Percentiles rank a stretch among this genome's conserved stretches.
phyloP scores from a whole-genome alignment of 495 filamentous ascomycete genomes.

The Cetradonia linearis region DNA sequence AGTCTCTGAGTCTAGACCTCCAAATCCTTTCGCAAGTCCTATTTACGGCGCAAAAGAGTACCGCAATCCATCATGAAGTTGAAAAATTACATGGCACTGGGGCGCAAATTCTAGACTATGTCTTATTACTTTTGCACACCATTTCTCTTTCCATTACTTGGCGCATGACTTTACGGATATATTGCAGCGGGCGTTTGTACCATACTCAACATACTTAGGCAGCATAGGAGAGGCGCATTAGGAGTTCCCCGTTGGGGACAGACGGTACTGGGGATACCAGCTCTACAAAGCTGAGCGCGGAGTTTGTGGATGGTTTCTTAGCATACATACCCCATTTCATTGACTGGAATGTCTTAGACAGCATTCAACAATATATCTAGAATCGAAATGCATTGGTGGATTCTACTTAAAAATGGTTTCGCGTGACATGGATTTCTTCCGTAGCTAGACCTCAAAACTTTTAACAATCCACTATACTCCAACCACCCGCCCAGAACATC shows the following conservation, averaged over 20 bases:
- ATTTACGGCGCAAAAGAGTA: slow-evolving; percentile 10
- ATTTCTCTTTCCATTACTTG: background rate
- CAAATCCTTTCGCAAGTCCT: slow-evolving; percentile 8
- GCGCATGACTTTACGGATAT: slow-evolving; percentile 1
- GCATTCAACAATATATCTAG: background rate
- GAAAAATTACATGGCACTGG: background rate
- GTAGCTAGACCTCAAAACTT: background rate
- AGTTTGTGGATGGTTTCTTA: background rate
- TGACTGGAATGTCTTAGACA: slow-evolving; percentile 3
- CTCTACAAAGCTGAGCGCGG: background rate
- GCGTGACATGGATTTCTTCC: background rate
- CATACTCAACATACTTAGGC: background rate
- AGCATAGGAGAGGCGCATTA: background rate
- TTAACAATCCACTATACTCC: background rate
- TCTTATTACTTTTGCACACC: background rate
- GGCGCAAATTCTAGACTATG: background rate
- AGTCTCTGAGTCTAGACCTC: background rate
- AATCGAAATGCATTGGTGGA: background rate
- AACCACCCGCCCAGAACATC: background rate
- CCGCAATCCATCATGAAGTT: slow-evolving; percentile 4
- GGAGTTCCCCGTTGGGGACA: background rate
- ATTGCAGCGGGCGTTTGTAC: slow-evolving; percentile 4
- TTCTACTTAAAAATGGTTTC: background rate
- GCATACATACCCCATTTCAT: slow-evolving; percentile 4
- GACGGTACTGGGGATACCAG: background rate